These are phyloP conservation scores for Aspergillus indologenus DNA, from an alignment of 495 filamentous ascomycete genomes.

Conservation along the genomic window DNA sequence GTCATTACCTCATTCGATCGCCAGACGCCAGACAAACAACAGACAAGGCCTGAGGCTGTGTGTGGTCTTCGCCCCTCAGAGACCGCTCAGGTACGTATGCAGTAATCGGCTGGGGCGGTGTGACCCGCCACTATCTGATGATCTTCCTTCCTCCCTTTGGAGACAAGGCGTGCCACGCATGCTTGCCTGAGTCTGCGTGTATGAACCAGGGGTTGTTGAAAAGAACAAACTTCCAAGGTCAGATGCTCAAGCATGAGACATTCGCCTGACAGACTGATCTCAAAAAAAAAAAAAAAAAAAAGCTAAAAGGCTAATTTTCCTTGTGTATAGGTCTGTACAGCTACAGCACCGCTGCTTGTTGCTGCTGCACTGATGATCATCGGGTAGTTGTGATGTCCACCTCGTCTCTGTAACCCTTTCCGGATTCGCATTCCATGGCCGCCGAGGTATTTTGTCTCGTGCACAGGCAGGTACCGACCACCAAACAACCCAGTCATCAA, in stretches of 20 bases:
- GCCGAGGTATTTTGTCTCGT: slow-evolving; percentile 20
- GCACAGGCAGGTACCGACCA: slow-evolving; percentile 14
- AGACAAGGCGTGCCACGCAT: neutral
- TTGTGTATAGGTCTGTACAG: no score
- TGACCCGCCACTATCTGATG: slow-evolving; percentile 11
- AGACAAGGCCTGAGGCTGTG: neutral
- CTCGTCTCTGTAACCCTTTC: slow-evolving; percentile 22
- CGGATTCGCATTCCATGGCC: slow-evolving; percentile 2
- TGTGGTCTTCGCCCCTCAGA: neutral
- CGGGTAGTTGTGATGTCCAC: slow-evolving; percentile 9
- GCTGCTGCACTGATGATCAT: slow-evolving; percentile 19
- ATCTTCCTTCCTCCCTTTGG: slow-evolving; percentile 3
- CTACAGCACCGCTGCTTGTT: neutral
- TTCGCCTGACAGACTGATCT: slow-evolving; percentile 6
- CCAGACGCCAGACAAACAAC: no score
- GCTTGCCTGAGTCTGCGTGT: neutral
- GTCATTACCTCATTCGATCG: slow-evolving; percentile 8
- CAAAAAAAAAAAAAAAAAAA: neutral
- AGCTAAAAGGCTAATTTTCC: neutral
- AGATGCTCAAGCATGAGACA: neutral
- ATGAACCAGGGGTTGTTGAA: neutral
- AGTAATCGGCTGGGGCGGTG: slow-evolving; percentile 10
- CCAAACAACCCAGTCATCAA: slow-evolving; percentile 8
- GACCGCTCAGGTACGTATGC: slow-evolving; percentile 2
- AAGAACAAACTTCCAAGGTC: neutral